Base-by-base conservation (phyloP, 768 basidiomycete genomes). In the Cystofilobasidium ferigula region DNA sequence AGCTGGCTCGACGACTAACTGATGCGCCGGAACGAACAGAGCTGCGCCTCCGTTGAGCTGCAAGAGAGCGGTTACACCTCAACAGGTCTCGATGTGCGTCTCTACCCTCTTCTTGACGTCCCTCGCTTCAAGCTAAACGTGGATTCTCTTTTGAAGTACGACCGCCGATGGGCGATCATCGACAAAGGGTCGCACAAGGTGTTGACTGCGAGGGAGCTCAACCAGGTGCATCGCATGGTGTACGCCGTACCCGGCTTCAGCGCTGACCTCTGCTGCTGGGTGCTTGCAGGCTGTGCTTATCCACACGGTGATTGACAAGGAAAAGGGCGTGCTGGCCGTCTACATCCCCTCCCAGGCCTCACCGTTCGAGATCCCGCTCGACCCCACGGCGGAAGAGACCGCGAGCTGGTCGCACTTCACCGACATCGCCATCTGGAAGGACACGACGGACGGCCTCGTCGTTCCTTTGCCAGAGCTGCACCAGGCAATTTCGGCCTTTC, bases 151-250 rank as follows among this genome's bases (percentile, higher is more conserved):
- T 30, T 5, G 26, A 9, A 64, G 57, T 59, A 61, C 38, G 64
- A 66, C 30, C 35, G 64, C 40, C 47, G 30, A 13, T 66, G 57
- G 57, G 45, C 59, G n/a, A 22, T 66, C 7, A 57, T 66, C 18
- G 58, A 66, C 34, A 22, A 20, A 3, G n/a, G 16, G 7, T 54
- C 58, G n/a, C 64, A 66, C 58, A 66, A 66, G 51, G 32, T 60
- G 30, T 4, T 61, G 12, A 61, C 64, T 3, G 64, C 64, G 22
- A 34, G 64, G 8, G 38, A 40, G 20, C 14, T 45, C 34, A 32
- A 30, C 53, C 40, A 42, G 45, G 30, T 53, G 38, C 54, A 13
- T 12, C 54, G 13, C 47, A n/a, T n/a, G n/a, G n/a, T n/a, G n/a
- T n/a, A n/a, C n/a, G n/a, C n/a, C n/a, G n/a, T n/a, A n/a, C n/a